Base-by-base conservation (phyloP, 345 rosid species). In the Syzygium aqueum region DNA sequence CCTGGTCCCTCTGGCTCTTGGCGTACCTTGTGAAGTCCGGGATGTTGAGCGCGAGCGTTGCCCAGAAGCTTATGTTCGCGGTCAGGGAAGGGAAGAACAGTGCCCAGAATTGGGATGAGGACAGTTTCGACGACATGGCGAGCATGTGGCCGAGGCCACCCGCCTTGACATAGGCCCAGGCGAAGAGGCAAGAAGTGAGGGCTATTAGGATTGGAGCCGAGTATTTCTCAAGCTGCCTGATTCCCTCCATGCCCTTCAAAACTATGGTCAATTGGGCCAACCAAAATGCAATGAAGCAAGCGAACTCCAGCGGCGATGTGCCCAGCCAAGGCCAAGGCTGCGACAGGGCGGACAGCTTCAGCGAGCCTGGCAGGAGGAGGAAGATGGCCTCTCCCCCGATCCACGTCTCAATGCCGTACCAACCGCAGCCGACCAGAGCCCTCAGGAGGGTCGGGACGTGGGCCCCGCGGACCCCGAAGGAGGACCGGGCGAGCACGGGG, bases 351-450 rank as follows among this genome's bases (percentile, higher is more conserved):
- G 95, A 92, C 33, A 51, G 78, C 88, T 94, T 94, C 27, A 95
- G 87, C 83, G 90, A 90, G 37, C 87, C 23, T 1, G 98, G 98
- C 67, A 97, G 91, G 22, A 97, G 97, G 86, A 97, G 89, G 91
- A 93, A 97, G 63, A 97, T 95, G 37, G 98, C 98, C 90, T 97
- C 96, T 27, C 99, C 99, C 49, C 99, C 99, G 19, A 97, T 97
- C 98, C 99, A 97, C 85, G 97, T 95, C 90, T 97, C 99, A 51
- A 97, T 97, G 28, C 98, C 99, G 28, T 97, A 96, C 99, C 99
- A 97, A 15, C 99, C 99, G 30, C 99, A 96, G 23, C 99, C 99
- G 3, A 97, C 97, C 83, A 97, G 85, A 12, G 98, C 98, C 86
- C 98, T 91, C 23, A 97, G 97, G 25, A 96, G 91, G 40, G 99